These are phyloP conservation scores for Ilyonectria mors-panacis DNA, from an alignment of 2,329 filamentous ascomycete genomes.

Conservation along the genomic window DNA sequence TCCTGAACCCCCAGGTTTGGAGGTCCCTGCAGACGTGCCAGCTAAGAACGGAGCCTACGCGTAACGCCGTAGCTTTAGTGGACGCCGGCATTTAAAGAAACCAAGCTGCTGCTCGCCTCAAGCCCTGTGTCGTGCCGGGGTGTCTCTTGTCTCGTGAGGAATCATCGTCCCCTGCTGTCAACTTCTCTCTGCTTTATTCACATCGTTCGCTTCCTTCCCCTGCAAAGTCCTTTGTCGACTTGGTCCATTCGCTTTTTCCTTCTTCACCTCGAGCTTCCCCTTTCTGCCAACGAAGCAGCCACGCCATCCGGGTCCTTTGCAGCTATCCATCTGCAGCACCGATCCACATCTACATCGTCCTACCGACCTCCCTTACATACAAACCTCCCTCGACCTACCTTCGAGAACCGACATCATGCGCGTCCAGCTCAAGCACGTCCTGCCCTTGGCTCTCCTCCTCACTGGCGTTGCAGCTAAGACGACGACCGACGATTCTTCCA, in stretches of 20 bases:
- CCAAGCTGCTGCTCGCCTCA: constrained; percentile 12
- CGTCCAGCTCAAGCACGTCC: constrained; percentile 46
- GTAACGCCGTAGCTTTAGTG: constrained; percentile 7
- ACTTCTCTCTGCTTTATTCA: constrained; percentile 15
- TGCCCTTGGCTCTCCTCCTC: constrained; percentile 45
- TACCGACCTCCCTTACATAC: background rate
- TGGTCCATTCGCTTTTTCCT: constrained; percentile 16
- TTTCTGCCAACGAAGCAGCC: constrained; percentile 2
- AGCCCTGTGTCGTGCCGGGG: constrained; percentile 11
- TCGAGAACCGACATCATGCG: constrained; percentile 41
- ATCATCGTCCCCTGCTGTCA: constrained; percentile 17
- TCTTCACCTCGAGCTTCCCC: constrained; percentile 9
- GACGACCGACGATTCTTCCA: constrained; percentile 27
- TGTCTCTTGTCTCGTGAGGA: constrained; percentile 19
- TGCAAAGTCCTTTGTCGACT: constrained; percentile 15
- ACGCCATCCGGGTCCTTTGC: background rate
- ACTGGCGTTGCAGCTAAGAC: constrained; percentile 40
- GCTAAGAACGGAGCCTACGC: background rate
- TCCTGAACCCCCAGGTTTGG: background rate
- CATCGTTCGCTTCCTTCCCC: constrained; percentile 18
- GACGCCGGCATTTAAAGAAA: constrained; percentile 21
- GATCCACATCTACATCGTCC: constrained; percentile 6
- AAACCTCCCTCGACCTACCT: background rate
- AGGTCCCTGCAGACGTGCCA: background rate
- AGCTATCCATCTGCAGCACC: background rate